Percentiles rank a stretch among this genome's conserved stretches.
These are phyloP conservation scores for Nicotiana otophora DNA, from an alignment of 257 asterid species.

Conservation along the genomic window DNA sequence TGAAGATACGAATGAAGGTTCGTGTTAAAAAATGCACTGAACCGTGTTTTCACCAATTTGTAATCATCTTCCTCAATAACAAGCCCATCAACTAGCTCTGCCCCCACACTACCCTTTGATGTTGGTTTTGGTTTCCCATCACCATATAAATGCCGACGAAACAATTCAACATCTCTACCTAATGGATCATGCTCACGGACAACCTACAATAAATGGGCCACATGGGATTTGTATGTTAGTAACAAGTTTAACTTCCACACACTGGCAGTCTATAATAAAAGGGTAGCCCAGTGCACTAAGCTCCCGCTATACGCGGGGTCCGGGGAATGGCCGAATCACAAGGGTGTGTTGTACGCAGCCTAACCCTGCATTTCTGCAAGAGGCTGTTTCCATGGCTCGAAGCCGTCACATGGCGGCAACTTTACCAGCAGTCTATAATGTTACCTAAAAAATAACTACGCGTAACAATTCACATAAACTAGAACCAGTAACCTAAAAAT, in stretches of 20 bases:
- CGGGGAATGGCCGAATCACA: too few species aligned
- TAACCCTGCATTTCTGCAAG: too few species aligned
- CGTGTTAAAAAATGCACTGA: slow-evolving; percentile 86
- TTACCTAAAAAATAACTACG: not conserved
- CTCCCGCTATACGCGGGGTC: too few species aligned
- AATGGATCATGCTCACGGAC: slow-evolving; percentile 86
- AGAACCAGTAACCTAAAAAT: not conserved
- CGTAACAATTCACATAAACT: not conserved
- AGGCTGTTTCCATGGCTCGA: too few species aligned
- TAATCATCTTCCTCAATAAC: slow-evolving; percentile 66
- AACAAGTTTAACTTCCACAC: not conserved
- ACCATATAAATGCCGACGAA: slow-evolving; percentile 55
- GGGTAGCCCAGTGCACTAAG: too few species aligned
- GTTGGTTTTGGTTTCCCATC: slow-evolving; percentile 62
- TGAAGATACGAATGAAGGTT: slow-evolving; percentile 77
- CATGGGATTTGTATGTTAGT: not conserved
- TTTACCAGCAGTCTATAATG: too few species aligned
- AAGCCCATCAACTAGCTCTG: slow-evolving; percentile 77
- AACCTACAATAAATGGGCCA: slow-evolving; percentile 34
- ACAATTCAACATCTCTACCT: slow-evolving; percentile 81
- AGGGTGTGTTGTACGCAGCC: too few species aligned
- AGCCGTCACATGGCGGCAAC: too few species aligned
- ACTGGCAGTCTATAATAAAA: not conserved
- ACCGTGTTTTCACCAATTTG: slow-evolving; percentile 82
- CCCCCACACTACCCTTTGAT: slow-evolving; percentile 67